phyloP scores from a whole-genome alignment of 139 green algal genomes.

The Micractinium conductrix region DNA sequence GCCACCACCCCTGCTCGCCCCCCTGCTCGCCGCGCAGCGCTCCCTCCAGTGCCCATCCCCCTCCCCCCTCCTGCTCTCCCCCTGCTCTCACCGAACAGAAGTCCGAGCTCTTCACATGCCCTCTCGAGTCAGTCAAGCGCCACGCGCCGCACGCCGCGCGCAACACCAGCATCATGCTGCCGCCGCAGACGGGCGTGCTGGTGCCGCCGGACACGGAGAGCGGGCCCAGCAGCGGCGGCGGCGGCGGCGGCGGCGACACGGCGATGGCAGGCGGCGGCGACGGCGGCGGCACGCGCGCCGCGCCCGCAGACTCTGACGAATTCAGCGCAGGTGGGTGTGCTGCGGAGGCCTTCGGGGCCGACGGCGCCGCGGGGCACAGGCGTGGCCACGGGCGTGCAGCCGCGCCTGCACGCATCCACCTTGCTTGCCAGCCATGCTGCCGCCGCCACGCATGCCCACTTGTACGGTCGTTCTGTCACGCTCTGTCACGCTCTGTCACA shows the following conservation, averaged over 20 bases:
- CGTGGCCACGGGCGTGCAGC: neutral
- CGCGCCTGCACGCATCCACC: neutral
- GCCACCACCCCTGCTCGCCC: too few species aligned
- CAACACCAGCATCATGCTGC: slow-evolving; percentile 11
- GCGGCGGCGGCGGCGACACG: neutral
- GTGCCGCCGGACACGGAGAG: neutral
- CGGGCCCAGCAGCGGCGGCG: neutral
- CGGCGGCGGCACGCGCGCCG: too few species aligned
- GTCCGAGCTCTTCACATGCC: slow-evolving; percentile 44
- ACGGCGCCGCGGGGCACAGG: too few species aligned
- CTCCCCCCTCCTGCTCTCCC: too few species aligned
- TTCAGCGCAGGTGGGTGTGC: neutral
- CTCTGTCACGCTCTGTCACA: too few species aligned
- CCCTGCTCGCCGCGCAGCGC: neutral
- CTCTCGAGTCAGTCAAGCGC: neutral
- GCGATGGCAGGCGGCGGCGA: neutral
- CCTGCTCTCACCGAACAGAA: too few species aligned
- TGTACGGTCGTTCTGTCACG: too few species aligned
- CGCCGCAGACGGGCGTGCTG: slow-evolving; percentile 24
- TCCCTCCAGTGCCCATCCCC: neutral
- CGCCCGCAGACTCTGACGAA: neutral
- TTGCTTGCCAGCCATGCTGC: neutral
- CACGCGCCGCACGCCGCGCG: slow-evolving; percentile 9
- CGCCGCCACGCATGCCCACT: neutral
- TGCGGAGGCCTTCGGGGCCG: neutral